Evolutionary conservation across 129 eudicot species (phyloP).

Genomic region (Sambucus nigra): DNA sequence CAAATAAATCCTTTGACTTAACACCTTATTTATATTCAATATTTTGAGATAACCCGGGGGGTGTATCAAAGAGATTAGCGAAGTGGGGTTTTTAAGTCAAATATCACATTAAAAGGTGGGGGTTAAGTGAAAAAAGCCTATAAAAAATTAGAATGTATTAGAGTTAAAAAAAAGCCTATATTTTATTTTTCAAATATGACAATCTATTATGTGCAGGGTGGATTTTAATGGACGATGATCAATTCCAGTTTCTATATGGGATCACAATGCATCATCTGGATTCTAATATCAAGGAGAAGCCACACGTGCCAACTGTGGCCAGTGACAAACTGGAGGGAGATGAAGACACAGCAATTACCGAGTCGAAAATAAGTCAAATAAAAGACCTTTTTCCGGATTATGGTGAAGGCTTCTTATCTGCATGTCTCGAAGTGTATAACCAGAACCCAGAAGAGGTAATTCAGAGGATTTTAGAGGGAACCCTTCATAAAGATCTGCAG

Average conservation of each 20-base stretch:
- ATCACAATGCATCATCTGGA: constrained; percentile 27
- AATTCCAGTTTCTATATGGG: constrained; percentile 46
- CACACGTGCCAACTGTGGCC: constrained; percentile 17
- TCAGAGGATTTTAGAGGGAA: constrained; percentile 82
- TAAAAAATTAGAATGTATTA: too few species aligned
- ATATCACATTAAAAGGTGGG: too few species aligned
- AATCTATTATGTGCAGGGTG: constrained; percentile 77
- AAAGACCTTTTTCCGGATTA: constrained; percentile 92
- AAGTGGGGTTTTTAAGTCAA: too few species aligned
- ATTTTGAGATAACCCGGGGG: too few species aligned
- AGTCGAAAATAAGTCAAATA: constrained; percentile 88
- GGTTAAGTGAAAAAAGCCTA: too few species aligned
- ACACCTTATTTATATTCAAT: too few species aligned
- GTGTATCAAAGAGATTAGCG: too few species aligned
- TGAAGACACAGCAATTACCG: constrained; percentile 68
- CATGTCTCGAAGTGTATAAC: constrained; percentile 89
- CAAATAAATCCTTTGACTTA: too few species aligned
- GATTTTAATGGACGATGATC: constrained; percentile 69
- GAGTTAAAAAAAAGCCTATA: too few species aligned
- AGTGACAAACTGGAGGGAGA: constrained; percentile 31
- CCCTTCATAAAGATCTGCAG: constrained; percentile 65
- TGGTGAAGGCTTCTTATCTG: constrained; percentile 71
- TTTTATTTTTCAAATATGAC: too few species aligned
- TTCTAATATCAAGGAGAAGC: constrained; percentile 3
- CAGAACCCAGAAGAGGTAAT: constrained; percentile 84